phyloP scores from a whole-genome alignment of 1,139 yeast genomes.

The Citeromyces hawaiiensis region DNA sequence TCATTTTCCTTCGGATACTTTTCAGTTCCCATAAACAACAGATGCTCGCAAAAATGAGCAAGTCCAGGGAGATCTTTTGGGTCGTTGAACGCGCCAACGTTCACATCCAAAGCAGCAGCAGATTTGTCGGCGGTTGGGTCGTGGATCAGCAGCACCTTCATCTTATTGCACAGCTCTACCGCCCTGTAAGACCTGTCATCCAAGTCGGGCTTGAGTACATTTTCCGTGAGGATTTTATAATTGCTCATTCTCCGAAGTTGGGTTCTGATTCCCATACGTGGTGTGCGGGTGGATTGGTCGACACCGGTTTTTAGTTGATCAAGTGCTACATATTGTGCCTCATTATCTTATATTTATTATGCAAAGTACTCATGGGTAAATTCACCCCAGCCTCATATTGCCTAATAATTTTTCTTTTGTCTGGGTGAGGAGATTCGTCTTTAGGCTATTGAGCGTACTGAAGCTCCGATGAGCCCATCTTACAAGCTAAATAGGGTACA shows the following conservation, averaged over 20 bases:
- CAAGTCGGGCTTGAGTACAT: conserved; percentile 43
- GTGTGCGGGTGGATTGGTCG: not conserved
- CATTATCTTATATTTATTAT: too few species aligned
- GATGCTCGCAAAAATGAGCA: conserved; percentile 95
- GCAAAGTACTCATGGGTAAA: too few species aligned
- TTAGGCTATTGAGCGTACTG: too few species aligned
- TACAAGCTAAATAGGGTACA: too few species aligned
- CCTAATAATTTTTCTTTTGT: too few species aligned
- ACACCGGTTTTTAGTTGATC: too few species aligned
- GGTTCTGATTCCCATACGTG: not conserved
- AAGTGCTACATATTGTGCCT: too few species aligned
- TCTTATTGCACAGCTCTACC: conserved; percentile 49
- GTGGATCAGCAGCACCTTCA: conserved; percentile 65
- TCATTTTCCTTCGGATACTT: conserved; percentile 90
- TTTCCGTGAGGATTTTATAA: conserved; percentile 11
- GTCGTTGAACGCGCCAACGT: conserved; percentile 83
- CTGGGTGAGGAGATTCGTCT: too few species aligned
- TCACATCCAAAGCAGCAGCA: conserved; percentile 87
- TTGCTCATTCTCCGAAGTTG: conserved; percentile 1
- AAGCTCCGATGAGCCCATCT: too few species aligned
- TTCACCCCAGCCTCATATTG: too few species aligned
- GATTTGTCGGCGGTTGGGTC: conserved; percentile 84
- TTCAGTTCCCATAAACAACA: conserved; percentile 91
- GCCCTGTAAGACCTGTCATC: conserved; percentile 71
- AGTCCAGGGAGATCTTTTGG: conserved; percentile 65